These are phyloP conservation scores for Cryphonectria nitschkei DNA, from an alignment of 2,329 filamentous ascomycete species.

Conservation along the genomic window DNA sequence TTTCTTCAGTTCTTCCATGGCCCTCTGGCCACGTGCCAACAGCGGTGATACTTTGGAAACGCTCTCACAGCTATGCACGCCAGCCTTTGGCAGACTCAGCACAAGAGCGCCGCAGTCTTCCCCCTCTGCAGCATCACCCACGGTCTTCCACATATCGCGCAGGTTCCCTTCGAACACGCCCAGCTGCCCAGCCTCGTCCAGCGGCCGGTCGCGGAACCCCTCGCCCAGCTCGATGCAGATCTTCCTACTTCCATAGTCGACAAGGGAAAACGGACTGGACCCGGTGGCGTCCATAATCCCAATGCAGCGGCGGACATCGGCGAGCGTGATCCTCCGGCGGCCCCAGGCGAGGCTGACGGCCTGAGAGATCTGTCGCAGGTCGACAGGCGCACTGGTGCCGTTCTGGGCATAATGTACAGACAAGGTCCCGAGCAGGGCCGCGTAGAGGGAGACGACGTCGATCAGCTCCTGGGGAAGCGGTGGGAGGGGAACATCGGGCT, in stretches of 20 bases:
- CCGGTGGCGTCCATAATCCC: constrained; percentile 56
- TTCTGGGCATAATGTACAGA: constrained; percentile 72
- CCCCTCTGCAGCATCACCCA: constrained; percentile 34
- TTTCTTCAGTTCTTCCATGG: constrained; percentile 70
- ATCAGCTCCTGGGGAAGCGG: constrained; percentile 56
- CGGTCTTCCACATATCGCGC: constrained; percentile 46
- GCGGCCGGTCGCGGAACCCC: constrained; percentile 40
- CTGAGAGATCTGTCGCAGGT: constrained; percentile 63
- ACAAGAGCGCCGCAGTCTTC: constrained; percentile 53
- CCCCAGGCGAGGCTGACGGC: constrained; percentile 72
- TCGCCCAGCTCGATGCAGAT: constrained; percentile 62
- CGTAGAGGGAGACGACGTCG: constrained; percentile 67
- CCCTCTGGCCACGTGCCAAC: constrained; percentile 67
- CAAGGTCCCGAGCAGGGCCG: constrained; percentile 69
- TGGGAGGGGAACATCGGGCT: constrained; percentile 44
- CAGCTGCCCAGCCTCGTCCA: constrained; percentile 58
- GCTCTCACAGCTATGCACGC: constrained; percentile 56
- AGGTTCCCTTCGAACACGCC: constrained; percentile 58
- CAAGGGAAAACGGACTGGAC: constrained; percentile 36
- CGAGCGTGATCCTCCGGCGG: constrained; percentile 66
- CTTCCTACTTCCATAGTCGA: constrained; percentile 57
- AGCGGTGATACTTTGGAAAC: constrained; percentile 58
- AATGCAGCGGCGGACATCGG: constrained; percentile 69
- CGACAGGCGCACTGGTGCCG: constrained; percentile 63
- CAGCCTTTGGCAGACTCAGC: constrained; percentile 56